Conservation (phyloP, 148 eudicot species). For the Gaultheria prostrata region DNA sequence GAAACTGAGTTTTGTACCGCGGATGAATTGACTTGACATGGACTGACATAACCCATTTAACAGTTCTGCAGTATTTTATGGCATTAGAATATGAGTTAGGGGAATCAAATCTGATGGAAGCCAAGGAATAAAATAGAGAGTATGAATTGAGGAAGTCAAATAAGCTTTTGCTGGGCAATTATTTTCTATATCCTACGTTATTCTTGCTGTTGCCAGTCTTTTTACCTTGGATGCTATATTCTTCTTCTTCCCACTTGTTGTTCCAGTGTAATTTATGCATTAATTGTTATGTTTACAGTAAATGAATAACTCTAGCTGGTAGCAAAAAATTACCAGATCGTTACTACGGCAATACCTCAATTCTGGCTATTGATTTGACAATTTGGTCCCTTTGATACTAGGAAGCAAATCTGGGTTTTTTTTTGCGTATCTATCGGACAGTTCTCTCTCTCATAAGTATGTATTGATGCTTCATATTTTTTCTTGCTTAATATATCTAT, state of each 20-base stretch:
- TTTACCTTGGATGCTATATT: background rate
- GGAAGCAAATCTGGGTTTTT: background rate
- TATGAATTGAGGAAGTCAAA: background rate
- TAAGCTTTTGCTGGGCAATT: background rate
- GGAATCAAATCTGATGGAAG: background rate
- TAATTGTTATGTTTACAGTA: background rate
- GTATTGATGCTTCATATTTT: too few relatives aligned
- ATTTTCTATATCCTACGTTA: background rate
- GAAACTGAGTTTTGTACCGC: background rate
- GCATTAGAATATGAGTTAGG: background rate
- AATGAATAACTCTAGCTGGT: background rate
- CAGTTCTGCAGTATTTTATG: background rate
- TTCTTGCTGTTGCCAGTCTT: background rate
- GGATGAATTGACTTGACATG: background rate
- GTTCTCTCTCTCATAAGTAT: background rate
- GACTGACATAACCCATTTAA: background rate
- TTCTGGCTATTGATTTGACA: background rate
- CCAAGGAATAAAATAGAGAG: background rate
- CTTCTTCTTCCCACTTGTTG: background rate
- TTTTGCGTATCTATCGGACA: background rate
- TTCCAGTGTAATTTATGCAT: background rate
- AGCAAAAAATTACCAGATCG: background rate
- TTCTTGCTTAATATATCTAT: too few relatives aligned
- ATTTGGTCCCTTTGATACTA: background rate
- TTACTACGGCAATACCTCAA: background rate